Evolutionary conservation across 2,329 filamentous ascomycete species (phyloP).

Genomic region (Stylonectria norvegica): DNA sequence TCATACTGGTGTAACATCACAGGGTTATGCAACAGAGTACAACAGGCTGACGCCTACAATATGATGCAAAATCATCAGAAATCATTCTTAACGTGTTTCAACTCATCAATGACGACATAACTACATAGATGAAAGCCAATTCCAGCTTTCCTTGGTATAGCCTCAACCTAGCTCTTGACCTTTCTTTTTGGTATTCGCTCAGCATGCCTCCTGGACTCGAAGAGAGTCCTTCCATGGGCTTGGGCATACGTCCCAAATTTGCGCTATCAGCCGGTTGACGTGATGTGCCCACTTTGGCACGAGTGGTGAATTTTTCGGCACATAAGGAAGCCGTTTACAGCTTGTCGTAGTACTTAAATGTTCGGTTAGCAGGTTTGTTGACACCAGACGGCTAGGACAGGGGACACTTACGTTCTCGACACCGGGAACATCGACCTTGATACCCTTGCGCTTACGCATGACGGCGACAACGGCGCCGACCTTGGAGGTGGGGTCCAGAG

Average conservation of each 20-base stretch:
- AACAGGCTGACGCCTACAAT: no score
- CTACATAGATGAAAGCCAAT: slow-evolving; percentile 41
- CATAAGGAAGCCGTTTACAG: slow-evolving; percentile 63
- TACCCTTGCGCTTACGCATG: slow-evolving; percentile 99
- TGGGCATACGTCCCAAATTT: slow-evolving; percentile 29
- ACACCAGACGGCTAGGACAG: not conserved
- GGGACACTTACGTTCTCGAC: slow-evolving; percentile 82
- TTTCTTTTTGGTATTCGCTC: slow-evolving; percentile 33
- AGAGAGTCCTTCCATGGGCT: slow-evolving; percentile 26
- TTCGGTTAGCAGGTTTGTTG: slow-evolving; percentile 21
- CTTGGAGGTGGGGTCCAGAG: slow-evolving; percentile 78
- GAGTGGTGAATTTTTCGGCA: slow-evolving; percentile 45
- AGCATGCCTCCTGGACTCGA: slow-evolving; percentile 27
- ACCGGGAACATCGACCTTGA: slow-evolving; percentile 92
- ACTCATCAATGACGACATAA: slow-evolving; percentile 42
- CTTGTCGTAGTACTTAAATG: slow-evolving; percentile 90
- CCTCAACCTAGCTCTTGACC: slow-evolving; percentile 35
- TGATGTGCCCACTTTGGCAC: slow-evolving; percentile 41
- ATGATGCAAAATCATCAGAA: no score
- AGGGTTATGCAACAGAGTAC: no score
- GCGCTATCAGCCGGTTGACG: slow-evolving; percentile 39
- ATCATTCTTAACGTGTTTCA: slow-evolving; percentile 36
- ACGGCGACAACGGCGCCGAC: slow-evolving; percentile 77
- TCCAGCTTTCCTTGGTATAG: slow-evolving; percentile 37
- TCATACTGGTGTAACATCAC: no score